These are phyloP conservation scores for Aphanomyces cochlioides DNA, from an alignment of 352 stramenopile species.

Conservation along the genomic window DNA sequence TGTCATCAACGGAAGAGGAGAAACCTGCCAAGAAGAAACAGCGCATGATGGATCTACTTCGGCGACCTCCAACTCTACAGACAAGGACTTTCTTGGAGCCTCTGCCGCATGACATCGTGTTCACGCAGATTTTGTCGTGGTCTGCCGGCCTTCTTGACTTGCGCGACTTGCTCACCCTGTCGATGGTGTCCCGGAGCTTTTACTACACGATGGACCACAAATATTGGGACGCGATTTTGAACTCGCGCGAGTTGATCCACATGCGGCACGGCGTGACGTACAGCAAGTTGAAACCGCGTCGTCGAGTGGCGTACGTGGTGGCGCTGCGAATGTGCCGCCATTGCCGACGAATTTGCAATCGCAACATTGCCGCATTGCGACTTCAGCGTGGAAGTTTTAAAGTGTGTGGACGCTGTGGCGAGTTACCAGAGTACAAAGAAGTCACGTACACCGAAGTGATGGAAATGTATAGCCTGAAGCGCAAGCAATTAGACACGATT, in stretches of 20 bases:
- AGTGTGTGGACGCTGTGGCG: neutral
- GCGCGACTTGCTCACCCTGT: neutral
- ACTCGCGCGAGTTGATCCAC: neutral
- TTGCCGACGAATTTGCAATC: neutral
- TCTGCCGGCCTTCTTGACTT: neutral
- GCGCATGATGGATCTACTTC: too few relatives aligned
- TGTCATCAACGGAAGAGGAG: too few relatives aligned
- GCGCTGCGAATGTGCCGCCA: neutral
- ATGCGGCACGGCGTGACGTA: neutral
- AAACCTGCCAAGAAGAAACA: too few relatives aligned
- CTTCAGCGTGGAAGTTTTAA: neutral
- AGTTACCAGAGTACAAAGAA: neutral
- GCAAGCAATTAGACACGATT: neutral
- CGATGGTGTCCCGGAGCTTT: neutral
- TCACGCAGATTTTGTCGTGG: neutral
- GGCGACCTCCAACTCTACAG: too few relatives aligned
- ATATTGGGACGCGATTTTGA: neutral
- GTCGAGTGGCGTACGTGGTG: neutral
- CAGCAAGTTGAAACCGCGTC: neutral
- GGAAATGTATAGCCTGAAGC: neutral
- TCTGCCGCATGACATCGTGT: neutral
- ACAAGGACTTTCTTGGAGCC: too few relatives aligned
- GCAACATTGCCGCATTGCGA: neutral
- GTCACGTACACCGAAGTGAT: neutral
- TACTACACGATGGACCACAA: neutral